Base-by-base conservation (phyloP, 495 filamentous ascomycete genomes). In the Podospora pseudocomata region DNA sequence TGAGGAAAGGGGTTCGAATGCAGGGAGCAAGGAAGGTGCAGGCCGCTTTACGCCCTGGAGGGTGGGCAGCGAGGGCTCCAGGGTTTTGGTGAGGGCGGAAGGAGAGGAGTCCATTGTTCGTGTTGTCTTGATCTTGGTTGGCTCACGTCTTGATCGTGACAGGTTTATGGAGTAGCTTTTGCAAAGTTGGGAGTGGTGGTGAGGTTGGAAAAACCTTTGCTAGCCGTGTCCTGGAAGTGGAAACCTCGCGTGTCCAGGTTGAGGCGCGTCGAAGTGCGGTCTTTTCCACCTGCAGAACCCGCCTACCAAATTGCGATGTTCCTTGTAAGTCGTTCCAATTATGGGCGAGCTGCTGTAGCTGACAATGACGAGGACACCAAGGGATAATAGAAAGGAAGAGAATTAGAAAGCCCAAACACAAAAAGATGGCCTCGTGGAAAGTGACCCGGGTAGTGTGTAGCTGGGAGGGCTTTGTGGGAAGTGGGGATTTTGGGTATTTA, bases 1-100 rank as follows among this genome's bases (percentile, higher is more conserved):
- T 15, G 93, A 96, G 63, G 91, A 94, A 65, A 91, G 84, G 39
- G 93, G 95, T 80, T 99, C 95, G 79, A 98, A 97, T 5, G 95
- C 90, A 67, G 95, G 95, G 53, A 98, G 87, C 61, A 99, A 79
- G 66, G 92, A 87, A 19, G 91, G 85, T 68, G 90, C 90, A 56
- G 91, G 87, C 79, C 92, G 89, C 83, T 96, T 96, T 66, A 88
- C 78, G 70, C 91, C 88, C 61, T 86, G 85, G 16, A 81, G 79
- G 63, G 83, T 79, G 75, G 86, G 80, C 59, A 84, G 72, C 60
- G 73, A 67, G 23, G 77, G 77, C 76, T 79, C 77, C 32, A 67
- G 65, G 34, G 68, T 66, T 61, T 68, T 73, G 68, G 16, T 60
- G 16, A 62, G 23, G 32, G 69, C 63, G 5, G 72, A 60, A 15